These are phyloP conservation scores for Xylaria cubensis DNA, from an alignment of 495 filamentous ascomycete species.

Conservation along the genomic window DNA sequence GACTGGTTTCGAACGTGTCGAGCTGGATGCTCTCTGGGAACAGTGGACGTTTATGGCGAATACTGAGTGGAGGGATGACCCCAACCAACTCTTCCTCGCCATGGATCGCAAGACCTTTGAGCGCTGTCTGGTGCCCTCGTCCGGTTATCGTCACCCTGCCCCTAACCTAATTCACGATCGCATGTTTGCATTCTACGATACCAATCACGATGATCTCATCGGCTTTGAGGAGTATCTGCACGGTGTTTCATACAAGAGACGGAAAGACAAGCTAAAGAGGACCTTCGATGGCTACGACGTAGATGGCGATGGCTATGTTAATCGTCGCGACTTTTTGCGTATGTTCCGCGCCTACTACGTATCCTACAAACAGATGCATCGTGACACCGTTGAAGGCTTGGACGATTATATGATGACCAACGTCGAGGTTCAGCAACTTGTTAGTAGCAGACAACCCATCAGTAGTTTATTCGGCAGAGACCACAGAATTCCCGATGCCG, in stretches of 20 bases:
- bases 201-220: constrained; percentile 84
- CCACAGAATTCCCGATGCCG: constrained; percentile 65
- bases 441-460: constrained; percentile 77
- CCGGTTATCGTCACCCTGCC: constrained; percentile 72
- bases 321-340: constrained; percentile 86
- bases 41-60: constrained; percentile 94
- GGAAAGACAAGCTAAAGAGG: constrained; percentile 73
- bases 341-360: constrained; percentile 92
- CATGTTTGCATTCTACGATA: constrained; percentile 96
- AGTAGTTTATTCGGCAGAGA: constrained; percentile 72
- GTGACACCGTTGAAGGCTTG: constrained; percentile 79
- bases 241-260: constrained; percentile 80
- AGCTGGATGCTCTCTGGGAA: constrained; percentile 92
- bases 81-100: constrained; percentile 74
- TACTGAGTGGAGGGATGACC: constrained; percentile 83
- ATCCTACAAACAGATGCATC: constrained; percentile 82
- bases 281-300: constrained; percentile 93
- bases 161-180: constrained; percentile 94
- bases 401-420: constrained; percentile 81
- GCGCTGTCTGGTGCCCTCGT: constrained; percentile 83
- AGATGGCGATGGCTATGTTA: constrained; percentile 86
- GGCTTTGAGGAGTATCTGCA: constrained; percentile 92
- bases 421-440: constrained; percentile 72
- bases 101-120: constrained; percentile 93
- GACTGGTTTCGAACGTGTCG: constrained; percentile 78